Percentiles rank a stretch among this genome's conserved stretches.
Evolutionary conservation across 2,329 filamentous ascomycete genomes (phyloP).

Genomic region (Rugonectria rugulosa): DNA sequence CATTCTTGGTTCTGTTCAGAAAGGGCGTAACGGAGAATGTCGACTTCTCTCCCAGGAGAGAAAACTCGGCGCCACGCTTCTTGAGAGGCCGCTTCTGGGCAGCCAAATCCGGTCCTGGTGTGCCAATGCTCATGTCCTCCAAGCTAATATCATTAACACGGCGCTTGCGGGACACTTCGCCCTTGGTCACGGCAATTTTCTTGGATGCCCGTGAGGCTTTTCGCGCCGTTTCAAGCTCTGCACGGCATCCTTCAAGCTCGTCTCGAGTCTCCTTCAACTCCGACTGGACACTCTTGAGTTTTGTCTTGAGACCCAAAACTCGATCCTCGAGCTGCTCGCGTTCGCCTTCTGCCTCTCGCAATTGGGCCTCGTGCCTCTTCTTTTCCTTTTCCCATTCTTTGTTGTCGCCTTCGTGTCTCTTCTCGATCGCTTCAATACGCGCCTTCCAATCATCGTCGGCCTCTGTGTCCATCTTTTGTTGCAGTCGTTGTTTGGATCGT

Average conservation of each 20-base stretch:
- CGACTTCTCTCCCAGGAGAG: constrained; percentile 79
- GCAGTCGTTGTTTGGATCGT: constrained; percentile 43
- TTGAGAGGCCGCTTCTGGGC: constrained; percentile 56
- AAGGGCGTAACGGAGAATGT: constrained; percentile 95
- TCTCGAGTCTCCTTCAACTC: constrained; percentile 71
- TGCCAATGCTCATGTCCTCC: constrained; percentile 57
- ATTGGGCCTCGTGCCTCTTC: constrained; percentile 59
- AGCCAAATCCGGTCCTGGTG: constrained; percentile 53
- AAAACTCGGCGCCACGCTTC: constrained; percentile 63
- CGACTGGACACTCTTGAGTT: constrained; percentile 73
- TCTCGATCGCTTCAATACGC: constrained; percentile 47
- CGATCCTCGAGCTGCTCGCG: constrained; percentile 74
- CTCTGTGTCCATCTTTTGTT: constrained; percentile 45
- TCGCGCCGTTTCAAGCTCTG: constrained; percentile 49
- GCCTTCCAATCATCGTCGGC: constrained; percentile 52
- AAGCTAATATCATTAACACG: constrained; percentile 53
- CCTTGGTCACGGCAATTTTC: constrained; percentile 31
- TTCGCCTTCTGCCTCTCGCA: constrained; percentile 67
- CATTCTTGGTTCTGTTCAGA: constrained; percentile 75
- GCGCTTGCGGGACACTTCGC: constrained; percentile 54
- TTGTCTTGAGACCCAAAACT: constrained; percentile 72
- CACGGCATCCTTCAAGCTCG: constrained; percentile 49
- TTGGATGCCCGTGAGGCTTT: constrained; percentile 26
- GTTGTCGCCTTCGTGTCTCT: constrained; percentile 50
- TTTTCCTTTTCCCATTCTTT: constrained; percentile 55